A percentile compares a stretch with the other conserved stretches of the same genome.
Conservation (phyloP, 2,329 filamentous ascomycete genomes). For the Trichoderma asperellum region DNA sequence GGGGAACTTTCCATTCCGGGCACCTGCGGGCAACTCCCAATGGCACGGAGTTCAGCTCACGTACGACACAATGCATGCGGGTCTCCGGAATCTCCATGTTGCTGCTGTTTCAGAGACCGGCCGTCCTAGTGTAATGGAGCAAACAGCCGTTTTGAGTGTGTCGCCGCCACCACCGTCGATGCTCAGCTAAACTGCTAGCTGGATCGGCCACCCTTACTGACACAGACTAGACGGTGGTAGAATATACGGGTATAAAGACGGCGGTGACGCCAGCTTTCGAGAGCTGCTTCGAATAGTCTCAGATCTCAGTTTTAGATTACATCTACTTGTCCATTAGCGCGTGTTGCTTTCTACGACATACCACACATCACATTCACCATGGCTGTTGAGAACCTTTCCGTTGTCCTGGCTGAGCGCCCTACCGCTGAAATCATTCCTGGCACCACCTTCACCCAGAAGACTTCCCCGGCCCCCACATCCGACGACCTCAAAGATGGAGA, state of each 20-base stretch:
- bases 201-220: background rate
- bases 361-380: constrained; percentile 38
- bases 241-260: constrained; percentile 18
- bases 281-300: background rate
- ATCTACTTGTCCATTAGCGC: background rate
- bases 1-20: background rate
- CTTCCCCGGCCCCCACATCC: constrained; percentile 54
- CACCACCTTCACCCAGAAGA: constrained; percentile 63
- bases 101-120: constrained; percentile 11
- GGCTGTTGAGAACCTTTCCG: constrained; percentile 51
- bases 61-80: constrained; percentile 11
- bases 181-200: background rate
- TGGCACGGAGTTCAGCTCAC: background rate
- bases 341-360: background rate
- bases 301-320: background rate
- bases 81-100: constrained; percentile 15
- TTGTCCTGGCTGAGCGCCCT: constrained; percentile 68
- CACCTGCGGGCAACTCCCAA: background rate
- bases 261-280: background rate
- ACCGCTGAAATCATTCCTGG: constrained; percentile 63
- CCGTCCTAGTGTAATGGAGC: constrained; percentile 23
- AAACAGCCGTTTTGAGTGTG: constrained; percentile 21
- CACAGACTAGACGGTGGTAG: background rate
- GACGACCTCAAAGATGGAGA: constrained; percentile 65
- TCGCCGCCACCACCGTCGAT: constrained; percentile 19